Evolutionary conservation across 331 rosid genomes (phyloP).

Genomic region (Quercus tomentella): DNA sequence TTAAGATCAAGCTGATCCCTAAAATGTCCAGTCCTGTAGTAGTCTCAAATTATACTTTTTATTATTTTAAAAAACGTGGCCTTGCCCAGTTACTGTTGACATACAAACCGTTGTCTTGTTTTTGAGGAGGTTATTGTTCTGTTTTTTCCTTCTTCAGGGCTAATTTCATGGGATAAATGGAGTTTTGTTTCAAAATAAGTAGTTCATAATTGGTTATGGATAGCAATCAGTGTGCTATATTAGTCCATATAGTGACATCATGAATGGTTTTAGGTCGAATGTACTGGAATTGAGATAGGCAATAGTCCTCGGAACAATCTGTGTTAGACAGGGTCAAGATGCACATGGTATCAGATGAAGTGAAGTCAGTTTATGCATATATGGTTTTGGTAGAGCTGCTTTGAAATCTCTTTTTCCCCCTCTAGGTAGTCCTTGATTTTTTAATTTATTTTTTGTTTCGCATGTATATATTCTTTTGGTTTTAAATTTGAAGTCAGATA

Average conservation of each 20-base stretch:
- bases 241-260: background rate
- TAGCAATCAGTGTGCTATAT: background rate
- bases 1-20: background rate
- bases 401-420: constrained; percentile 10
- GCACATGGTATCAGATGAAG: background rate
- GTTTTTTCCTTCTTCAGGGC: background rate
- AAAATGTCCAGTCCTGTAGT: background rate
- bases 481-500: background rate
- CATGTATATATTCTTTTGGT: background rate
- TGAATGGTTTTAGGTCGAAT: background rate
- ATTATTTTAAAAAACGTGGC: background rate
- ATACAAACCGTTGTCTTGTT: background rate
- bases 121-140: background rate
- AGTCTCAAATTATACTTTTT: background rate
- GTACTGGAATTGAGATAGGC: background rate
- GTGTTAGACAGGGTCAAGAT: background rate
- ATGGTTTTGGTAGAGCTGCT: background rate
- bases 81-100: background rate
- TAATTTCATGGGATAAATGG: background rate
- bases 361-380: constrained; percentile 6
- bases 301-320: background rate
- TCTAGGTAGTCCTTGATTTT: background rate
- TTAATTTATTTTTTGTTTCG: background rate
- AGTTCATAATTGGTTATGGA: background rate
- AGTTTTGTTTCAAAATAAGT: background rate